Percentiles rank a stretch among this genome's conserved stretches.
phyloP scores from a whole-genome alignment of 805 yeast genomes.

The Spathaspora boniae region DNA sequence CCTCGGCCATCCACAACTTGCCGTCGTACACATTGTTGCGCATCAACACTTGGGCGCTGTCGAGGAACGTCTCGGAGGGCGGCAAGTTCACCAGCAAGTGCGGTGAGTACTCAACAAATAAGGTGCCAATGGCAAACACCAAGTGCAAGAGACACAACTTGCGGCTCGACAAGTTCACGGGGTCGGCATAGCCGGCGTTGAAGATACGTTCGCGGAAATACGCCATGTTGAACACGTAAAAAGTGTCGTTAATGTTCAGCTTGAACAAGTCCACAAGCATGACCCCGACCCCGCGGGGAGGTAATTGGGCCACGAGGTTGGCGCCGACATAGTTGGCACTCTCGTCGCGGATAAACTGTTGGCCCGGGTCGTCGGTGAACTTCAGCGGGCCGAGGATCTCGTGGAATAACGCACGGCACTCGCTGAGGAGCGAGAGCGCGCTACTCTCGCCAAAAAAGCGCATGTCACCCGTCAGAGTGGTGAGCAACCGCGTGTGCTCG shows the following conservation, averaged over 20 bases:
- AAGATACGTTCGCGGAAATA: conserved; percentile 25
- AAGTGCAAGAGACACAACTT: conserved; percentile 31
- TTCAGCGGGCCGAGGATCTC: conserved; percentile 28
- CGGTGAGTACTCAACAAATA: conserved; percentile 25
- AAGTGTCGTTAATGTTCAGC: conserved; percentile 35
- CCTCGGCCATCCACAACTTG: conserved; percentile 39
- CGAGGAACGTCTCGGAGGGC: conserved; percentile 15
- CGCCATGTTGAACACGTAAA: conserved; percentile 36
- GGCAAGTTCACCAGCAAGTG: conserved; percentile 6
- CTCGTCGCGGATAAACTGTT: conserved; percentile 31
- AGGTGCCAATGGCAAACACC: conserved; percentile 37
- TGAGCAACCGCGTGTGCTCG: conserved; percentile 22
- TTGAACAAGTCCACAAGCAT: conserved; percentile 21
- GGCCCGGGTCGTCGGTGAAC: conserved; percentile 35
- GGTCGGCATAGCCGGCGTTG: conserved; percentile 26
- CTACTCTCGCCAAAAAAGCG: conserved; percentile 42
- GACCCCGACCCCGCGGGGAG: conserved; percentile 14
- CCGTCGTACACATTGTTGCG: conserved; percentile 34
- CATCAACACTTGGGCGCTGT: conserved; percentile 27
- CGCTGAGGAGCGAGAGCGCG: conserved; percentile 36
- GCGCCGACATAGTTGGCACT: conserved; percentile 15
- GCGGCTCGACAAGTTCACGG: conserved; percentile 17
- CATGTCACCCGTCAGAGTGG: conserved; percentile 30
- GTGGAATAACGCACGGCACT: conserved; percentile 33
- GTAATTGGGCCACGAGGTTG: conserved; percentile 7